Percentiles rank a stretch among this genome's conserved stretches.
phyloP scores from a whole-genome alignment of 2,329 filamentous ascomycete genomes.

The Exophiala sp. region DNA sequence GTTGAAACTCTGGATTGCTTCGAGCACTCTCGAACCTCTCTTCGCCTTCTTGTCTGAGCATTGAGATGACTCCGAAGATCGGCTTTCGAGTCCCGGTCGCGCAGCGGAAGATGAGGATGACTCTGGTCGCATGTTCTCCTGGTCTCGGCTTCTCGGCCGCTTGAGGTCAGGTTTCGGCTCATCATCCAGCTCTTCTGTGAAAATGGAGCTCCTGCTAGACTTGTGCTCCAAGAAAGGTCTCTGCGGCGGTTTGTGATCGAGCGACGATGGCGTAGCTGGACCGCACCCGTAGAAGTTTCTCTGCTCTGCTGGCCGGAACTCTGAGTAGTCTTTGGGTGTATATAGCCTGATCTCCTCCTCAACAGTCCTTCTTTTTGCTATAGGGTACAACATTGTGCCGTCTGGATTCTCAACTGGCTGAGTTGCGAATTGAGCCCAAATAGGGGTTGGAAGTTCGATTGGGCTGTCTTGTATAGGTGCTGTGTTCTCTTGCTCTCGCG shows the following conservation, averaged over 20 bases:
- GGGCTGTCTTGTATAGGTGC: conserved; percentile 10
- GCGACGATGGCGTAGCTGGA: conserved; percentile 37
- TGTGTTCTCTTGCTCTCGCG: conserved; percentile 75
- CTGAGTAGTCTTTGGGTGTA: conserved; percentile 48
- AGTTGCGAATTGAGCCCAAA: conserved; percentile 71
- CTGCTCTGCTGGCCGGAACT: conserved; percentile 59
- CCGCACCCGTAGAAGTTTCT: conserved; percentile 57
- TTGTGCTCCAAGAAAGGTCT: conserved; percentile 30
- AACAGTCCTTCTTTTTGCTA: conserved; percentile 43
- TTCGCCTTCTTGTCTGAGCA: conserved; percentile 19
- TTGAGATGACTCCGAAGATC: conserved; percentile 15
- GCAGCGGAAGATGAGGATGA: conserved; percentile 10
- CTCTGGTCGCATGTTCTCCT: conserved; percentile 9
- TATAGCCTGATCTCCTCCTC: conserved; percentile 58
- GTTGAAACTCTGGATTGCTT: conserved; percentile 26
- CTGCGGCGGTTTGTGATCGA: conserved; percentile 45
- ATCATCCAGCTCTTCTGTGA: conserved; percentile 31
- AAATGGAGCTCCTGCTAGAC: conserved; percentile 29
- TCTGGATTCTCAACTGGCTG: conserved; percentile 34
- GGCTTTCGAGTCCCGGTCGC: conserved; percentile 5
- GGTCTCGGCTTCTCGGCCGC: conserved; percentile 20
- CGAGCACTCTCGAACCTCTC: conserved; percentile 26
- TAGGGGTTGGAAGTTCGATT: conserved; percentile 58
- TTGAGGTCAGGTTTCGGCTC: conserved; percentile 24
- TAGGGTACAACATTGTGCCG: conserved; percentile 42